phyloP scores from a whole-genome alignment of 495 filamentous ascomycete genomes.

The Chaetomium fimeti region DNA sequence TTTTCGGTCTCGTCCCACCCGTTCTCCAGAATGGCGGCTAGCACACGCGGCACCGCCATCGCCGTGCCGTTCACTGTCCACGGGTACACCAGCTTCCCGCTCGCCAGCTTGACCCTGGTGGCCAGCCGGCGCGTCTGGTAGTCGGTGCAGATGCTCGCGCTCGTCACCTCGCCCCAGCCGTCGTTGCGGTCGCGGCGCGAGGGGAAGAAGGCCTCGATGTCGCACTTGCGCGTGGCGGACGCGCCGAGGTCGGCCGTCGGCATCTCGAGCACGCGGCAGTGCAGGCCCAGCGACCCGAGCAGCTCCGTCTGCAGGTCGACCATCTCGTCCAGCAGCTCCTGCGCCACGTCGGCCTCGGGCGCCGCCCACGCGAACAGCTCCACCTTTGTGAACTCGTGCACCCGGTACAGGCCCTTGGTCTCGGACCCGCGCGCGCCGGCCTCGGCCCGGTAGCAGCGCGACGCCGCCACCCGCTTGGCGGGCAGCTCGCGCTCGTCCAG shows the following conservation, averaged over 20 bases:
- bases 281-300: slow-evolving; percentile 69
- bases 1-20: slow-evolving; percentile 71
- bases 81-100: slow-evolving; percentile 58
- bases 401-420: slow-evolving; percentile 92
- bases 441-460: slow-evolving; percentile 89
- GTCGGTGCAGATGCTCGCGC: slow-evolving; percentile 86
- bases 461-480: slow-evolving; percentile 74
- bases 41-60: slow-evolving; percentile 81
- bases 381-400: slow-evolving; percentile 99
- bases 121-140: slow-evolving; percentile 84
- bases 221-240: slow-evolving; percentile 76
- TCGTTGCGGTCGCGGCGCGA: slow-evolving; percentile 67
- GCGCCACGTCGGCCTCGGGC: slow-evolving; percentile 45
- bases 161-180: slow-evolving; percentile 94
- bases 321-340: slow-evolving; percentile 75
- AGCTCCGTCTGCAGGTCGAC: slow-evolving; percentile 82
- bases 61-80: slow-evolving; percentile 95
- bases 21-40: slow-evolving; percentile 92
- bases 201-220: slow-evolving; percentile 94
- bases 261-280: slow-evolving; percentile 91
- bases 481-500: slow-evolving; percentile 58
- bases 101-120: slow-evolving; percentile 57
- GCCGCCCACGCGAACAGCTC: slow-evolving; percentile 90
- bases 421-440: slow-evolving; percentile 85
- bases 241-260: slow-evolving; percentile 83